Percentiles rank a stretch among this genome's conserved stretches.
phyloP scores from a whole-genome alignment of 2,329 filamentous ascomycete genomes.

The Fusarium sp. region DNA sequence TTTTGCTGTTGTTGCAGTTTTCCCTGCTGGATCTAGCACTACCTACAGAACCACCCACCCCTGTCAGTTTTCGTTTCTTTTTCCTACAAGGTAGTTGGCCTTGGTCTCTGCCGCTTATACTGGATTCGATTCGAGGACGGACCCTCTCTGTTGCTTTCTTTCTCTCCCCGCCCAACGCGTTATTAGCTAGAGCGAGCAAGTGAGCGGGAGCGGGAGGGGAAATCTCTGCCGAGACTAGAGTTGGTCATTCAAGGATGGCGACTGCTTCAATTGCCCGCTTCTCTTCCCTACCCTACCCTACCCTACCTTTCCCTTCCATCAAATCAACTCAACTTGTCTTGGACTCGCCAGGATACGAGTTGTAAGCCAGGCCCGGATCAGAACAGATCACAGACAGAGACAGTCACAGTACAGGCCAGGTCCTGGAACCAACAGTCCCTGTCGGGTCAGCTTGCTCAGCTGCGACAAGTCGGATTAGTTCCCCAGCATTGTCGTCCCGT shows the following conservation, averaged over 20 bases:
- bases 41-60: conserved; percentile 32
- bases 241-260: conserved; percentile 1
- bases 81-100: conserved; percentile 11
- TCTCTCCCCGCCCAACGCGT: conserved; percentile 21
- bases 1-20: conserved; percentile 4
- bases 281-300: too few relatives aligned
- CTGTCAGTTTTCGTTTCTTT: conserved; percentile 34
- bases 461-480: conserved; percentile 1
- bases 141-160: conserved; percentile 28
- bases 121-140: conserved; percentile 8
- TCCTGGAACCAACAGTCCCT: background rate
- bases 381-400: background rate
- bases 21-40: conserved; percentile 7
- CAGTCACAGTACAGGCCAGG: background rate
- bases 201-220: background rate
- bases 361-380: background rate
- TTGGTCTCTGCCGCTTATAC: conserved; percentile 18
- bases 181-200: conserved; percentile 23
- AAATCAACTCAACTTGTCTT: background rate
- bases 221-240: background rate
- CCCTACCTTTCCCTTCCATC: background rate
- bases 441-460: background rate
- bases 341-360: background rate
- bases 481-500: conserved; percentile 6
- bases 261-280: background rate